These are phyloP conservation scores for Arxiozyma slooffiae DNA, from an alignment of 1,139 yeast genomes.

Conservation along the genomic window DNA sequence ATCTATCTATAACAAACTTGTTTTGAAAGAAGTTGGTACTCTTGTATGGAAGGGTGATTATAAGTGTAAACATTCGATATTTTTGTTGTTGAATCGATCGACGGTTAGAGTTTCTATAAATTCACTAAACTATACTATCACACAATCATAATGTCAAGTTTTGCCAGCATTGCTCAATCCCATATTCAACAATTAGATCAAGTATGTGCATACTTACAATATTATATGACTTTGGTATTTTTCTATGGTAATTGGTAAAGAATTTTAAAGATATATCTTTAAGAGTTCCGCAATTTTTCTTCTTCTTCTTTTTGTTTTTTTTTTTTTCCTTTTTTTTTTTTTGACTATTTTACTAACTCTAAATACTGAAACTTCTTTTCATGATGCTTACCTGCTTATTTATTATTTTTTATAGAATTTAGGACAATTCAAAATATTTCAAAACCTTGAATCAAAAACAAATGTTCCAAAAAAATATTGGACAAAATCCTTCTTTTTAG, in stretches of 20 bases:
- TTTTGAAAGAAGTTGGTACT: too few species aligned
- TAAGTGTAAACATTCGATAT: too few species aligned
- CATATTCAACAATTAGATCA: constrained; percentile 22
- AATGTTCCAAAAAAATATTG: constrained; percentile 84
- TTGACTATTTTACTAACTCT: background rate
- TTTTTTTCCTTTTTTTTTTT: background rate
- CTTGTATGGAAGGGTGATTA: too few species aligned
- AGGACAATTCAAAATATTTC: constrained; percentile 33
- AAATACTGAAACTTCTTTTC: background rate
- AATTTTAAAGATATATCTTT: too few species aligned
- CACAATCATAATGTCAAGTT: constrained; percentile 16
- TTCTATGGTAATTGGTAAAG: background rate
- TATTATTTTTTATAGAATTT: constrained; percentile 6
- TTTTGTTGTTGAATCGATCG: too few species aligned
- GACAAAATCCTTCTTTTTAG: constrained; percentile 50
- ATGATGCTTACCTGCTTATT: background rate
- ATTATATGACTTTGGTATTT: background rate
- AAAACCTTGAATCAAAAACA: constrained; percentile 52
- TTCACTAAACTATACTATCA: too few species aligned
- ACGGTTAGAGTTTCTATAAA: too few species aligned
- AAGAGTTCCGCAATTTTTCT: background rate
- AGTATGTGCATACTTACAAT: constrained; percentile 12
- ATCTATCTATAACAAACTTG: too few species aligned
- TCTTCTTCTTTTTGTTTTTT: background rate
- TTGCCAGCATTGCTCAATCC: constrained; percentile 19